Conservation (phyloP, 805 yeast species). For the Saccharomycopsis javanensis region DNA sequence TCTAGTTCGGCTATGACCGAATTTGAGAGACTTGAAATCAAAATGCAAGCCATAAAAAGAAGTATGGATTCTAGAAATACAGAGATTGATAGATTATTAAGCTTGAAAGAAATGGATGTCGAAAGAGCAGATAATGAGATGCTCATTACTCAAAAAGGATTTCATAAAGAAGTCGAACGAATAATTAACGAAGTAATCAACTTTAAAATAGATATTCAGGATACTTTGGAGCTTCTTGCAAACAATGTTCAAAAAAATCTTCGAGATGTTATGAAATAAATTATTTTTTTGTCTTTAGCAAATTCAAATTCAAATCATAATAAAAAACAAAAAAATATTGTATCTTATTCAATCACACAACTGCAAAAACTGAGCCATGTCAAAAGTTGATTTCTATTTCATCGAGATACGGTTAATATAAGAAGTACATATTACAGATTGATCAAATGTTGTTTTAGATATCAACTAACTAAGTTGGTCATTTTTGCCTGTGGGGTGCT, state of each 20-base stretch:
- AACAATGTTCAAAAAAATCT: slow-evolving; percentile 30
- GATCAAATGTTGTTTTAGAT: too few species aligned
- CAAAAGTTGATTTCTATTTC: too few species aligned
- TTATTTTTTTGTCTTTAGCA: too few species aligned
- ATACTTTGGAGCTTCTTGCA: slow-evolving; percentile 51
- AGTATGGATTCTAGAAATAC: slow-evolving; percentile 41
- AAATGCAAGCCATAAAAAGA: slow-evolving; percentile 40
- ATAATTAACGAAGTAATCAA: slow-evolving; percentile 51
- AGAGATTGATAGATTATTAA: slow-evolving; percentile 33
- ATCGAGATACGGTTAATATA: too few species aligned
- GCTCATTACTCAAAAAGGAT: slow-evolving; percentile 34
- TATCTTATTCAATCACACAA: too few species aligned
- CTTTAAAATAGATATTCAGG: slow-evolving; percentile 61
- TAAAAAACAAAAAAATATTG: neutral
- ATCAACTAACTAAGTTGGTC: too few species aligned
- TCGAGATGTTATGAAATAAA: neutral
- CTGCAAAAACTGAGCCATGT: too few species aligned
- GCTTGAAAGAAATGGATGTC: slow-evolving; percentile 42
- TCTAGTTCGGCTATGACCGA: slow-evolving; percentile 47
- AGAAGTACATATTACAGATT: too few species aligned
- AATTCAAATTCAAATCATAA: too few species aligned
- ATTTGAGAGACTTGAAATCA: slow-evolving; percentile 53
- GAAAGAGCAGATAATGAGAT: slow-evolving; percentile 42
- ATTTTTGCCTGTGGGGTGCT: neutral
- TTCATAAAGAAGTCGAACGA: slow-evolving; percentile 45